A percentile compares a stretch with the other conserved stretches of the same genome.
Evolutionary conservation across 2,329 filamentous ascomycete genomes (phyloP).

Genomic region (Parafenestella ontariensis): DNA sequence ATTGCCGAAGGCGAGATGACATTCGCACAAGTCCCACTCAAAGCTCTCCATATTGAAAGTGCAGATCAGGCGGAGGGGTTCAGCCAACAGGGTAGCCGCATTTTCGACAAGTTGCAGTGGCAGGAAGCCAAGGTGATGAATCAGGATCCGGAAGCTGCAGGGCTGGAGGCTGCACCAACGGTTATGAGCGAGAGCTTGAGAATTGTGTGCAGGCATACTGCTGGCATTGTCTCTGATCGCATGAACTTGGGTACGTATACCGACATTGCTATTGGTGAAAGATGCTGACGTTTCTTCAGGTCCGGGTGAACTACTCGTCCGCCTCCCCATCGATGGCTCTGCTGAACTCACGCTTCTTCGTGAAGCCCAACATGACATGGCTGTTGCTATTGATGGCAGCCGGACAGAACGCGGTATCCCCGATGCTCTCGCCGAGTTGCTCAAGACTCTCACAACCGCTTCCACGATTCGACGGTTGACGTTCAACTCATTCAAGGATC

Average conservation of each 20-base stretch:
- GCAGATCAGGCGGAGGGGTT: conserved; percentile 58
- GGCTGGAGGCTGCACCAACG: conserved; percentile 67
- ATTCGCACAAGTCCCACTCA: conserved; percentile 72
- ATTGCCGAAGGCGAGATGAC: conserved; percentile 72
- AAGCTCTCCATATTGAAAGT: conserved; percentile 69
- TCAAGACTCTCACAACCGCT: conserved; percentile 63
- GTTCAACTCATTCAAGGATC: conserved; percentile 57
- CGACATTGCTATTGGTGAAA: no score
- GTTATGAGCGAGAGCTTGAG: conserved; percentile 79
- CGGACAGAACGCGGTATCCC: conserved; percentile 54
- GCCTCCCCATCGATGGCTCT: conserved; percentile 50
- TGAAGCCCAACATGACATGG: conserved; percentile 77
- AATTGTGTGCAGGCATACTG: conserved; percentile 76
- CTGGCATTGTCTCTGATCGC: conserved; percentile 81
- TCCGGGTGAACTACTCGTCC: conserved; percentile 55
- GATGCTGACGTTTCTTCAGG: conserved; percentile 35
- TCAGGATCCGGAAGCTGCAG: conserved; percentile 63
- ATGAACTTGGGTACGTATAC: conserved; percentile 70
- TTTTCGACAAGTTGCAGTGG: conserved; percentile 63
- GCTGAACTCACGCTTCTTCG: conserved; percentile 57
- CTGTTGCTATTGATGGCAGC: conserved; percentile 68
- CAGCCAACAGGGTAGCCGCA: conserved; percentile 48
- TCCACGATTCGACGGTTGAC: conserved; percentile 74
- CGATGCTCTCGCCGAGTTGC: conserved; percentile 67
- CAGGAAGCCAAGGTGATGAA: conserved; percentile 76